A percentile compares a stretch with the other conserved stretches of the same genome.
Evolutionary conservation across 2,329 filamentous ascomycete genomes (phyloP).

Genomic region (Madurella mycetomatis): DNA sequence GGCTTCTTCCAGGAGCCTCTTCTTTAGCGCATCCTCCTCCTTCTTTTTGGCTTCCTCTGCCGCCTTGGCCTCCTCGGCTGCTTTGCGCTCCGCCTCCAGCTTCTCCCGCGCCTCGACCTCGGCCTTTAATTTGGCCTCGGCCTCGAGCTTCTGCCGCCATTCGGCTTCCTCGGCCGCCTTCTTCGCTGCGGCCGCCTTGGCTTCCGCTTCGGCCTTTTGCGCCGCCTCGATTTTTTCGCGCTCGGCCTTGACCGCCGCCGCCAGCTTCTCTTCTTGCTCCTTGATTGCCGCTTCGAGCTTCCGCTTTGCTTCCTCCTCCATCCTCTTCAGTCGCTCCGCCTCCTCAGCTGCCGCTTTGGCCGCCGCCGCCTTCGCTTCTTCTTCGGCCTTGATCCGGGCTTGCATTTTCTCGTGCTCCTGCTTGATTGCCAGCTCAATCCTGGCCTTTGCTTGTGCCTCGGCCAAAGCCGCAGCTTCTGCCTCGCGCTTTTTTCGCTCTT

Average conservation of each 20-base stretch:
- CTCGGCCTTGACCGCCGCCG: conserved; percentile 36
- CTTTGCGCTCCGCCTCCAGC: conserved; percentile 36
- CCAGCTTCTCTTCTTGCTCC: conserved; percentile 33
- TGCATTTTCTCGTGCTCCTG: conserved; percentile 47
- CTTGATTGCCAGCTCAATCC: conserved; percentile 41
- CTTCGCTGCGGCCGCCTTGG: conserved; percentile 34
- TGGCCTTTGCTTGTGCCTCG: conserved; percentile 37
- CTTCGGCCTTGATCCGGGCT: conserved; percentile 38
- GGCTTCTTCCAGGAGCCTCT: conserved; percentile 44
- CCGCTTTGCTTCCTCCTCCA: conserved; percentile 35
- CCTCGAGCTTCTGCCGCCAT: conserved; percentile 36
- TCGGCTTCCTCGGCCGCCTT: conserved; percentile 39
- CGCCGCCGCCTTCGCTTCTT: conserved; percentile 44
- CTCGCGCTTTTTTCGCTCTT: conserved; percentile 39
- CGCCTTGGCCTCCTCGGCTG: conserved; percentile 40
- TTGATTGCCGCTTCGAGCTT: conserved; percentile 34
- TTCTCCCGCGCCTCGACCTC: conserved; percentile 45
- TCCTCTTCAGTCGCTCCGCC: conserved; percentile 34
- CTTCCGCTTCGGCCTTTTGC: conserved; percentile 37
- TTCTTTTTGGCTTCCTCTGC: conserved; percentile 51
- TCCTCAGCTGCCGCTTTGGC: conserved; percentile 45
- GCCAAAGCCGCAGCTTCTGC: conserved; percentile 26
- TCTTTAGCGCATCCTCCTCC: conserved; percentile 52
- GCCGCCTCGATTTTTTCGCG: conserved; percentile 32
- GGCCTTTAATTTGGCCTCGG: conserved; percentile 37